These are phyloP conservation scores for Lentinula detonsa DNA, from an alignment of 768 basidiomycete species.

Conservation along the genomic window DNA sequence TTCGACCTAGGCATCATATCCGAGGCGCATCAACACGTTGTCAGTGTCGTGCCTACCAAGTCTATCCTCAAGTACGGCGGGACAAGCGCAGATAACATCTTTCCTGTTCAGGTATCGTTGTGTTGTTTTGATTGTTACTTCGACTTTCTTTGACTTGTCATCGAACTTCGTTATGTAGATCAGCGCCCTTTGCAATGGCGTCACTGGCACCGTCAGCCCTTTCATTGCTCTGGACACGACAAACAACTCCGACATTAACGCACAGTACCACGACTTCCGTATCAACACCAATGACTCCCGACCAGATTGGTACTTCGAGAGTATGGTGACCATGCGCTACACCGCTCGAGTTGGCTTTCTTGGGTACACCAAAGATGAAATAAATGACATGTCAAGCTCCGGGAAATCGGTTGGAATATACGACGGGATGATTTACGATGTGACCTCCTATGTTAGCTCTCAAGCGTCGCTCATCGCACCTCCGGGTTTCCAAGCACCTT, in stretches of 20 bases:
- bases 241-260: constrained; percentile 72
- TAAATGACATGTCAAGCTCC: constrained; percentile 60
- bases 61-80: constrained; percentile 83
- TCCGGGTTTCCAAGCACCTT: constrained; percentile 32
- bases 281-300: constrained; percentile 81
- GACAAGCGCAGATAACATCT: constrained; percentile 61
- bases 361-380: constrained; percentile 73
- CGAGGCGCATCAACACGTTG: constrained; percentile 56
- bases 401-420: constrained; percentile 79
- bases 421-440: constrained; percentile 79
- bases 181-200: constrained; percentile 87
- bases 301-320: constrained; percentile 97
- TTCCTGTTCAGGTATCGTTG: constrained; percentile 81
- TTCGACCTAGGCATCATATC: constrained; percentile 78
- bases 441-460: constrained; percentile 72
- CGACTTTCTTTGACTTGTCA: background rate
- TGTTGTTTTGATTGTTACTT: background rate
- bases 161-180: constrained; percentile 41
- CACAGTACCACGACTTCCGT: constrained; percentile 95
- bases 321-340: constrained; percentile 91
- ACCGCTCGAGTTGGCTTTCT: constrained; percentile 83
- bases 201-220: constrained; percentile 73
- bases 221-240: constrained; percentile 73
- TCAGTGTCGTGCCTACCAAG: constrained; percentile 72
- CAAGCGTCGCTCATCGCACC: constrained; percentile 55